Conservation (phyloP, 2,329 filamentous ascomycete genomes). For the Knufia petricola region DNA sequence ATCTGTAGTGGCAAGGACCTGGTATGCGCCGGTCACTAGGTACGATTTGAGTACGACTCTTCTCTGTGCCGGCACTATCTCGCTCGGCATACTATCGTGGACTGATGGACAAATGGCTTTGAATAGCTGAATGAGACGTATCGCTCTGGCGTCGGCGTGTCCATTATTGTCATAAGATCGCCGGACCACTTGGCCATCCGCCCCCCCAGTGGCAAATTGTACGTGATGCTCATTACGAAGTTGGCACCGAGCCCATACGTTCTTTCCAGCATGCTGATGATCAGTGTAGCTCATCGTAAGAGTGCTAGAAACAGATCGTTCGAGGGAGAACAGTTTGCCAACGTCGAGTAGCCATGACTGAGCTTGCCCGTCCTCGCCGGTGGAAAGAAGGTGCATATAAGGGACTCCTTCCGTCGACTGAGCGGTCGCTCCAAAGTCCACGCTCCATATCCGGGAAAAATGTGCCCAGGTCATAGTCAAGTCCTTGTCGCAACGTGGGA, state of each 20-base stretch:
- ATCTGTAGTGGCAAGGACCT: constrained; percentile 16
- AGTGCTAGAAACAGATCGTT: constrained; percentile 6
- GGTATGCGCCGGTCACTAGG: constrained; percentile 7
- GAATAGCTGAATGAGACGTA: constrained; percentile 9
- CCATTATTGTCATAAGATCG: constrained; percentile 17
- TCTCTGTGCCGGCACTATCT: background rate
- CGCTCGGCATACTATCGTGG: background rate
- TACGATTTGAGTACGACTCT: constrained; percentile 15
- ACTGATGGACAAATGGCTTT: constrained; percentile 4
- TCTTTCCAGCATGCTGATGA: constrained; percentile 70
- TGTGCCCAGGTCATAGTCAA: constrained; percentile 72
- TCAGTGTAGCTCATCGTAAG: constrained; percentile 43
- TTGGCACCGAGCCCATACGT: constrained; percentile 67
- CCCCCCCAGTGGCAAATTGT: constrained; percentile 65
- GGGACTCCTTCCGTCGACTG: constrained; percentile 17
- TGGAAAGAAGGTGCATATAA: constrained; percentile 55
- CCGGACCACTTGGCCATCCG: constrained; percentile 58
- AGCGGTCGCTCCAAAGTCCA: constrained; percentile 51
- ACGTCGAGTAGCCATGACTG: constrained; percentile 58
- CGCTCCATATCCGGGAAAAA: constrained; percentile 77
- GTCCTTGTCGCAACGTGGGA: constrained; percentile 6
- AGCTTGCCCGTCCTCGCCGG: constrained; percentile 73
- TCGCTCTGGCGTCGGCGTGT: background rate
- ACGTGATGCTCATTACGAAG: constrained; percentile 26
- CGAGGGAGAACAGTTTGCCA: background rate